These are phyloP conservation scores for Suhomyces coccinellae DNA, from an alignment of 1,139 yeast species.

Conservation along the genomic window DNA sequence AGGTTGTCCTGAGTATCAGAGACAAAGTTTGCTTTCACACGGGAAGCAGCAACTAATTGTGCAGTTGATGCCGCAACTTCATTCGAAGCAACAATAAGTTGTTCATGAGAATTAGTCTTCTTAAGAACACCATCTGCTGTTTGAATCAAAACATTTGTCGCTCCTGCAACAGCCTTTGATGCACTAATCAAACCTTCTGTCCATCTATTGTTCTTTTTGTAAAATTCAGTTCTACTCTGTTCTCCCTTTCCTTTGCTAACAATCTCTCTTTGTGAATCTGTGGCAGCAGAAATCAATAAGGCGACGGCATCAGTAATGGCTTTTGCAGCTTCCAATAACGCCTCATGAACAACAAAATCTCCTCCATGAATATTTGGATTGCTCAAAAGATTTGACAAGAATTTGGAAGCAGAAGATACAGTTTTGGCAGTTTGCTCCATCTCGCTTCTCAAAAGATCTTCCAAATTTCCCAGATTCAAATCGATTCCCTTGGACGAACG, in stretches of 20 bases:
- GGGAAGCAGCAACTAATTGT: constrained; percentile 87
- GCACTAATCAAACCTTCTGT: constrained; percentile 93
- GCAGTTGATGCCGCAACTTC: constrained; percentile 94
- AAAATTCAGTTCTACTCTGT: constrained; percentile 70
- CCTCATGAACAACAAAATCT: constrained; percentile 73
- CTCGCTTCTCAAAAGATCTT: constrained; percentile 69
- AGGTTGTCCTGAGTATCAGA: constrained; percentile 76
- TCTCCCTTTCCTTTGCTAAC: constrained; percentile 71
- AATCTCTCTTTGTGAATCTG: constrained; percentile 81
- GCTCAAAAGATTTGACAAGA: constrained; percentile 54
- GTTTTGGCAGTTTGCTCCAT: constrained; percentile 71
- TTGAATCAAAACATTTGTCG: constrained; percentile 76
- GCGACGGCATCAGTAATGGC: constrained; percentile 82
- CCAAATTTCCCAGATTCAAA: constrained; percentile 54
- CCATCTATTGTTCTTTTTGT: constrained; percentile 89
- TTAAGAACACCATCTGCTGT: constrained; percentile 85
- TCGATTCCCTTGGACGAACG: constrained; percentile 44
- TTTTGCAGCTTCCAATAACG: constrained; percentile 75
- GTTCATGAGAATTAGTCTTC: constrained; percentile 68
- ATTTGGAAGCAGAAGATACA: constrained; percentile 64
- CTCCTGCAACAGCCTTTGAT: constrained; percentile 82
- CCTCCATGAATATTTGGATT: constrained; percentile 59
- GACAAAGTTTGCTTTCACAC: constrained; percentile 79
- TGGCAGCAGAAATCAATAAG: constrained; percentile 69
- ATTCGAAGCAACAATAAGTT: constrained; percentile 85